These are phyloP conservation scores for Fusarium xyrophilum DNA, from an alignment of 2,329 filamentous ascomycete species.

Conservation along the genomic window DNA sequence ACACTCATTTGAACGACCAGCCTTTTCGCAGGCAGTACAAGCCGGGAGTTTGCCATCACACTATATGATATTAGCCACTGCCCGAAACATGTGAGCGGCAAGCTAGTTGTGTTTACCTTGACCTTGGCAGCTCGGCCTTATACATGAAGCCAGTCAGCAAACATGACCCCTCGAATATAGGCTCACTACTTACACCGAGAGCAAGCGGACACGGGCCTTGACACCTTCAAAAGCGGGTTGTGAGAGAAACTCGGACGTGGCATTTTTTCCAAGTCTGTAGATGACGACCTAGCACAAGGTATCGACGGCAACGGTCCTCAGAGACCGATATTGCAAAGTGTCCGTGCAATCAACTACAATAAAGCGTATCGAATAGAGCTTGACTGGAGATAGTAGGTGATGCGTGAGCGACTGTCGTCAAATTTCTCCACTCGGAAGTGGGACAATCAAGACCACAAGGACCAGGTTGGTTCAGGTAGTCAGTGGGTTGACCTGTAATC, in stretches of 20 bases:
- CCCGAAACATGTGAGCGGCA: not conserved
- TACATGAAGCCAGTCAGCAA: not conserved
- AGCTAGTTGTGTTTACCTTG: constrained; percentile 61
- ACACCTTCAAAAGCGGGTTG: constrained; percentile 73
- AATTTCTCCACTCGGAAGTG: constrained; percentile 38
- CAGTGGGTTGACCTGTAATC: constrained; percentile 4
- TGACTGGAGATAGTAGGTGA: constrained; percentile 19
- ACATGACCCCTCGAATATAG: not conserved
- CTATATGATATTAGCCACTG: constrained; percentile 48
- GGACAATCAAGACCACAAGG: constrained; percentile 32
- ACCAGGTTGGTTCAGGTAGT: constrained; percentile 21
- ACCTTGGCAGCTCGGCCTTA: constrained; percentile 84
- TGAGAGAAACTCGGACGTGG: constrained; percentile 57
- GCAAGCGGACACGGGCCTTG: constrained; percentile 80
- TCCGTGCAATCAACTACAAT: not conserved
- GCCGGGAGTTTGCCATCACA: constrained; percentile 96
- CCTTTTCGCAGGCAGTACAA: constrained; percentile 93
- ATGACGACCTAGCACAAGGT: not conserved
- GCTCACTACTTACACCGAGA: constrained; percentile 66
- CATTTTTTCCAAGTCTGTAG: constrained; percentile 44
- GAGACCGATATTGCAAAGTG: not conserved
- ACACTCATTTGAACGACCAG: constrained; percentile 84
- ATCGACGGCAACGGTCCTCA: not conserved
- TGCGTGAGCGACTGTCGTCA: constrained; percentile 31
- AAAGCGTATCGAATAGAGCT: constrained; percentile 7